phyloP scores from a whole-genome alignment of 345 rosid genomes.

The Combretum micranthum region DNA sequence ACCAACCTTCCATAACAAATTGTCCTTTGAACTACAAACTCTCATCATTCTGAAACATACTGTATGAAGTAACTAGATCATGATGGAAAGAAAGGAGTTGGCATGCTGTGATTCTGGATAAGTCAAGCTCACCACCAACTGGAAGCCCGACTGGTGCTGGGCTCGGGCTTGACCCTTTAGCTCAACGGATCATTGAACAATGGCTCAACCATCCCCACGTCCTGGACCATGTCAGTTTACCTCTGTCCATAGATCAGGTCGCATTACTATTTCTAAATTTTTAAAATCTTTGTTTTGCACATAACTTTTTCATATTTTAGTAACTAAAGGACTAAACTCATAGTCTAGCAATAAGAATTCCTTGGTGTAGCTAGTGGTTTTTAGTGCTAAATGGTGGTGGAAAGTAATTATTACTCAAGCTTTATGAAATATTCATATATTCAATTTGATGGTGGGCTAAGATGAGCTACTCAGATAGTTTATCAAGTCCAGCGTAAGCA shows the following conservation, averaged over 20 bases:
- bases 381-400: no score
- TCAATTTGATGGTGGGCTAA: no score
- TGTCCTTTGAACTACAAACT: no score
- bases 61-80: no score
- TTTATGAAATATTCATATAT: no score
- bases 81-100: constrained; percentile 16
- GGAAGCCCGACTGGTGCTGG: constrained; percentile 88
- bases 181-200: constrained; percentile 41
- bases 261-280: background rate
- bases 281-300: no score
- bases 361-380: constrained; percentile 12
- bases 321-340: constrained; percentile 29
- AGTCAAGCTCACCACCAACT: constrained; percentile 42
- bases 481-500: no score
- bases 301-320: constrained; percentile 32
- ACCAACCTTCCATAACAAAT: no score
- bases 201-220: constrained; percentile 48
- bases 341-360: constrained; percentile 48
- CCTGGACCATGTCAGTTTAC: constrained; percentile 39
- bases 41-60: no score
- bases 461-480: no score
- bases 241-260: constrained; percentile 57
- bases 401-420: no score
- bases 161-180: constrained; percentile 48
- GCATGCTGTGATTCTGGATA: constrained; percentile 62